phyloP scores from a whole-genome alignment of 495 filamentous ascomycete genomes.

The Penicillium coffeae region DNA sequence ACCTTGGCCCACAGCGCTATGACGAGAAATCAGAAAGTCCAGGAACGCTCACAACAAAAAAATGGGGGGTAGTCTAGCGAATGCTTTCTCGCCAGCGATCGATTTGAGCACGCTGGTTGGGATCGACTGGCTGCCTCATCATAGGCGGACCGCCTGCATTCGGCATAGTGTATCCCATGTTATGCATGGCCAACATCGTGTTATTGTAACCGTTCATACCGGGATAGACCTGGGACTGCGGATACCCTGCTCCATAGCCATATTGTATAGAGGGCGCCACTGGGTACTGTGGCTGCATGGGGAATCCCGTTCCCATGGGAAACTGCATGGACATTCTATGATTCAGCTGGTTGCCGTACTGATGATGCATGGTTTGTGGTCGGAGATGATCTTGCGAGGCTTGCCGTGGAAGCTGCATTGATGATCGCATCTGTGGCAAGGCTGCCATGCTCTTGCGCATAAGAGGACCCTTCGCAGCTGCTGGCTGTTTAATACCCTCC shows the following conservation, averaged over 20 bases:
- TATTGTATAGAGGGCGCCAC: slow-evolving; percentile 17
- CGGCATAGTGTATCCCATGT: slow-evolving; percentile 34
- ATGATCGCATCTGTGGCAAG: slow-evolving; percentile 57
- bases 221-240: slow-evolving; percentile 9
- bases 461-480: slow-evolving; percentile 28
- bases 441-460: slow-evolving; percentile 65
- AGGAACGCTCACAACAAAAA: slow-evolving; percentile 4
- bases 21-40: slow-evolving; percentile 10
- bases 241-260: slow-evolving; percentile 24
- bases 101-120: slow-evolving; percentile 71
- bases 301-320: slow-evolving; percentile 20
- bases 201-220: slow-evolving; percentile 23
- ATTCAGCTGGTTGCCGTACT: slow-evolving; percentile 12
- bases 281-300: slow-evolving; percentile 14
- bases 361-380: slow-evolving; percentile 9
- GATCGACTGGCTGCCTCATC: slow-evolving; percentile 38
- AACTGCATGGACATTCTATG: slow-evolving; percentile 32
- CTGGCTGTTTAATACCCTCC: slow-evolving; percentile 47
- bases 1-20: slow-evolving; percentile 21
- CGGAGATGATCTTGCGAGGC: slow-evolving; percentile 25
- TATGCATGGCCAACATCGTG: slow-evolving; percentile 28
- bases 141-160: slow-evolving; percentile 26
- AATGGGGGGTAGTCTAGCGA: slow-evolving; percentile 15
- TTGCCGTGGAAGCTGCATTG: slow-evolving; percentile 26
- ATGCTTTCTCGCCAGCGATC: slow-evolving; percentile 90